Percentiles rank a stretch among this genome's conserved stretches.
Conservation (phyloP, 257 asterid genomes). For the Agastache rugosa region DNA sequence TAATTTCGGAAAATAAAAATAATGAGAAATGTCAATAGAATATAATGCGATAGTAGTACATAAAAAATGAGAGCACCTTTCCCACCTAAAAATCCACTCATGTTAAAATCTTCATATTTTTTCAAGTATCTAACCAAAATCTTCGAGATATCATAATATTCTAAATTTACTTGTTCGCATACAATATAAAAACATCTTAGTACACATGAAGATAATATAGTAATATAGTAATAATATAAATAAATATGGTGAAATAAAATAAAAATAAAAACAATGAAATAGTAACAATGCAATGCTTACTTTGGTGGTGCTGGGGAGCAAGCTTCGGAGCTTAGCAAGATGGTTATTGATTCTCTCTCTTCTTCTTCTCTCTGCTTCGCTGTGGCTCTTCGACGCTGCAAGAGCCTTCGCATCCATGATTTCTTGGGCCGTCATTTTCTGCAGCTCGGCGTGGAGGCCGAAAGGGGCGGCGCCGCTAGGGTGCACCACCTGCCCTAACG, state of each 20-base stretch:
- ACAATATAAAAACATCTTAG: background rate
- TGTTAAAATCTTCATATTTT: background rate
- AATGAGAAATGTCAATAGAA: background rate
- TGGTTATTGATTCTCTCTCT: slow-evolving; percentile 92
- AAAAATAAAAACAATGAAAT: background rate
- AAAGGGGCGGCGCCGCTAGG: slow-evolving; percentile 59
- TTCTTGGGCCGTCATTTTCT: slow-evolving; percentile 89
- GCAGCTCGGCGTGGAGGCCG: slow-evolving; percentile 88
- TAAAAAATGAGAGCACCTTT: background rate
- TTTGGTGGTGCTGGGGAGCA: slow-evolving; percentile 91
- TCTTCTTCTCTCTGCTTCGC: slow-evolving; percentile 95
- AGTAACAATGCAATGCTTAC: slow-evolving; percentile 50
- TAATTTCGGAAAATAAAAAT: background rate
- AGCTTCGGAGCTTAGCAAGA: slow-evolving; percentile 84
- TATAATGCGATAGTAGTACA: background rate
- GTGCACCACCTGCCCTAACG: slow-evolving; percentile 45
- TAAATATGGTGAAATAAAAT: background rate
- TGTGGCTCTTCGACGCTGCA: slow-evolving; percentile 93
- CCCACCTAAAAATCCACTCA: slow-evolving; percentile 38
- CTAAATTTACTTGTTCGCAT: background rate
- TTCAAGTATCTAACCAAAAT: slow-evolving; percentile 23
- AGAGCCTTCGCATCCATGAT: slow-evolving; percentile 95
- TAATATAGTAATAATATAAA: no score
- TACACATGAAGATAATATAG: no score
- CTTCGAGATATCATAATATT: background rate